Percentiles rank a stretch among this genome's conserved stretches.
phyloP scores from a whole-genome alignment of 148 eudicot species.

The Silene latifolia region DNA sequence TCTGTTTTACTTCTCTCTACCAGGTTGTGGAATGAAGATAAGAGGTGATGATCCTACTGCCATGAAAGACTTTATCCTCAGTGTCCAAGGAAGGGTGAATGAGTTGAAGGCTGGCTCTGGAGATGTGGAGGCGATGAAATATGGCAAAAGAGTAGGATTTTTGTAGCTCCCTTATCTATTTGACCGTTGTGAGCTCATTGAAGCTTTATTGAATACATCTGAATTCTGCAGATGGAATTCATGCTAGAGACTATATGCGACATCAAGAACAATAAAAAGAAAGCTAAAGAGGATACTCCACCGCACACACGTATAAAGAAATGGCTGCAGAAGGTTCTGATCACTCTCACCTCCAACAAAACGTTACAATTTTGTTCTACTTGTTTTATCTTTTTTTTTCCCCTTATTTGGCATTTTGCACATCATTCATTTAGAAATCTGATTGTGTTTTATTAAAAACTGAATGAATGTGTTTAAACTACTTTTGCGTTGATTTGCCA shows the following conservation, averaged over 20 bases:
- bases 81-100: slow-evolving; percentile 68
- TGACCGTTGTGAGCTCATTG: slow-evolving; percentile 14
- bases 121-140: slow-evolving; percentile 34
- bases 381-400: not conserved
- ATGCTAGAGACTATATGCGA: slow-evolving; percentile 94
- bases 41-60: slow-evolving; percentile 83
- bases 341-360: not conserved
- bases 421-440: not conserved
- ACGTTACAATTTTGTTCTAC: not conserved
- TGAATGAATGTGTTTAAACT: not conserved
- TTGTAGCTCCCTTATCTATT: slow-evolving; percentile 2
- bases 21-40: slow-evolving; percentile 93
- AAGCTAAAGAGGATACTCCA: slow-evolving; percentile 61
- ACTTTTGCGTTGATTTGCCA: not conserved
- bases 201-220: not conserved
- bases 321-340: slow-evolving; percentile 89
- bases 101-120: slow-evolving; percentile 61
- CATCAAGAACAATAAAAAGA: slow-evolving; percentile 89
- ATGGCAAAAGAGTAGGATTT: slow-evolving; percentile 66
- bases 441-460: not conserved
- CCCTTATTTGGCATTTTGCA: not conserved
- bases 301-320: slow-evolving; percentile 81
- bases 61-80: slow-evolving; percentile 75
- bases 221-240: slow-evolving; percentile 76
- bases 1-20: slow-evolving; percentile 1